Base-by-base conservation (phyloP, 192 early-diverging fungal genomes). In the Lobulomyces angularis region DNA sequence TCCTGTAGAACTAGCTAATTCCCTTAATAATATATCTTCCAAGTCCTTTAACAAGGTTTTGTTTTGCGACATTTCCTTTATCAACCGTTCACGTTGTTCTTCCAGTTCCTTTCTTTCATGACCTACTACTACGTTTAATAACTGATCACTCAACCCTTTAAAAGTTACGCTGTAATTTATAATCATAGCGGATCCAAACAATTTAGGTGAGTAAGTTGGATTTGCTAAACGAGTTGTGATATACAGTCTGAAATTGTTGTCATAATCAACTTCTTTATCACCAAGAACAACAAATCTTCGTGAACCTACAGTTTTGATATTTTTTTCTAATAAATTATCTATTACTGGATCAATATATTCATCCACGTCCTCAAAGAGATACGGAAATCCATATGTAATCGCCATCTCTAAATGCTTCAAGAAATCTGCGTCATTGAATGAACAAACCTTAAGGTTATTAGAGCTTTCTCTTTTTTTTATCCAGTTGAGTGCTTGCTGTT, bases 271-370 rank as follows among this genome's bases (percentile, higher is more conserved):
- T 54, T 75, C 71, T 46, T 75, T 75, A 45, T 75, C 71, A n/a
- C 71, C 71, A 8, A 75, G 51, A 12, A 75, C 61, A 46, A 75
- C 71, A 38, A 75, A 75, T 14, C 56, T 40, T 14, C 71, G 35
- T 11, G 67, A 52, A 8, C 71, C 68, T 33, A 48, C 39, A 0
- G 38, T 14, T 31, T 64, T 65, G 41, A 75, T 59, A 51, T 75
- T 75, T 43, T 75, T 75, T 48, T 75, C 71, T 22, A 75, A 58
- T 25, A 75, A 38, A 53, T 75, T 75, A 52, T 75, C 71, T 41
- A 75, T 75, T 1, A 75, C 71, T 0, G 71, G 71, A 50, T 75
- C 71, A 39, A 75, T 75, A 53, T 75, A 75, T 42, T 75, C 71
- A 48, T 75, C 71, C 3, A 75, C 71, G 40, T 75, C 71, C 53